Conservation (phyloP, 2,329 filamentous ascomycete species). For the Ophiobolus disseminans region DNA sequence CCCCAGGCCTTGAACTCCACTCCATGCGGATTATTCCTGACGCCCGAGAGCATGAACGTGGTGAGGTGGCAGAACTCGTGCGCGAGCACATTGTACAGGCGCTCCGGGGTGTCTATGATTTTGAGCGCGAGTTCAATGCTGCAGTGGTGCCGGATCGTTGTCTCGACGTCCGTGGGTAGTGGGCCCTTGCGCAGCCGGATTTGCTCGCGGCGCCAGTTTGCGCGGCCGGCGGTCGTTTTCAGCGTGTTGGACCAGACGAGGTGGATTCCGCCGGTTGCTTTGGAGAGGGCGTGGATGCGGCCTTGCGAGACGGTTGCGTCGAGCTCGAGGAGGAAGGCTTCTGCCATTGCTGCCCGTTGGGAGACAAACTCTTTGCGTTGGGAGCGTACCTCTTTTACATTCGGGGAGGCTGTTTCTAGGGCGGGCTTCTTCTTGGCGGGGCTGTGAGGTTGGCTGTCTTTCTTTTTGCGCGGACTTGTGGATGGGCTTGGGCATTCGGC, state of each 20-base stretch:
- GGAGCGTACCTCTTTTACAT: conserved; percentile 31
- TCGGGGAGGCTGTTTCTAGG: conserved; percentile 9
- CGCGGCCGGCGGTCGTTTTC: conserved; percentile 75
- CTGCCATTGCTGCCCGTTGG: conserved; percentile 68
- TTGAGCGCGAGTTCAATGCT: conserved; percentile 89
- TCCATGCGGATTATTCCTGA: conserved; percentile 81
- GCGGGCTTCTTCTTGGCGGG: conserved; percentile 17
- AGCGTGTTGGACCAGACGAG: conserved; percentile 80
- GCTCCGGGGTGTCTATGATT: conserved; percentile 76
- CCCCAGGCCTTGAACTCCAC: conserved; percentile 80
- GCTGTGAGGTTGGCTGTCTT: conserved; percentile 18
- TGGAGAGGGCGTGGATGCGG: conserved; percentile 64
- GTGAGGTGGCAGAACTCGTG: conserved; percentile 96
- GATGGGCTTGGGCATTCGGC: conserved; percentile 26
- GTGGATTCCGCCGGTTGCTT: conserved; percentile 71
- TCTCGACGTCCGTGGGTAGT: conserved; percentile 27
- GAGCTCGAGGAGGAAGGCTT: conserved; percentile 71
- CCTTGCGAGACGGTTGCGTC: conserved; percentile 69
- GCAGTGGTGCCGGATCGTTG: conserved; percentile 65
- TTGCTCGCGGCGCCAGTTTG: conserved; percentile 58
- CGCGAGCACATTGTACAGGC: conserved; percentile 87
- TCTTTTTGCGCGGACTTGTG: conserved; percentile 29
- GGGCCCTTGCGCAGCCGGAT: conserved; percentile 44
- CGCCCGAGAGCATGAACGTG: conserved; percentile 84
- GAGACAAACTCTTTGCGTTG: conserved; percentile 65